Conservation (phyloP, 495 filamentous ascomycete species). For the Cenococcum geophilum region DNA sequence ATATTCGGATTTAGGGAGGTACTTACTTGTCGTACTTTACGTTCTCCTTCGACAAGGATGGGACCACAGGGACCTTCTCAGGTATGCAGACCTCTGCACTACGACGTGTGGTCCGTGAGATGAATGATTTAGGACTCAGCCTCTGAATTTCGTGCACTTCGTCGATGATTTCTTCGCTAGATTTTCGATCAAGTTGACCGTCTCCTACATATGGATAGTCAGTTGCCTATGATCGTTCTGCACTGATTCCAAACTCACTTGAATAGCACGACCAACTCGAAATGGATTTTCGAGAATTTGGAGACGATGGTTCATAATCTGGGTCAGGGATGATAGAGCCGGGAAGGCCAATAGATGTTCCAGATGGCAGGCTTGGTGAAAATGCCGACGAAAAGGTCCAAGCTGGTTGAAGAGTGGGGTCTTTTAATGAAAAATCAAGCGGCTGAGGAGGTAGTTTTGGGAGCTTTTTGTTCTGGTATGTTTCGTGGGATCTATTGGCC, state of each 20-base stretch:
- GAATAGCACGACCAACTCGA: conserved; percentile 23
- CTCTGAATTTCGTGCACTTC: conserved; percentile 27
- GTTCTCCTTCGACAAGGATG: background rate
- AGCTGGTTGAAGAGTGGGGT: conserved; percentile 21
- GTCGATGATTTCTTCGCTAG: conserved; percentile 15
- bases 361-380: conserved; percentile 22
- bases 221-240: background rate
- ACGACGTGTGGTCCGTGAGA: conserved; percentile 17
- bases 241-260: conserved; percentile 10
- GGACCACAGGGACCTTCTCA: background rate
- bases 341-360: conserved; percentile 22
- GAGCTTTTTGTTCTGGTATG: background rate
- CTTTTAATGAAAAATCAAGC: conserved; percentile 3
- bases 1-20: background rate
- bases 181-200: conserved; percentile 10
- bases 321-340: conserved; percentile 21
- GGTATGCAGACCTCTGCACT: conserved; percentile 13
- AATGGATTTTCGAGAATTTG: conserved; percentile 11
- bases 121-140: conserved; percentile 20
- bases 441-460: background rate
- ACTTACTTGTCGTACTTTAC: conserved; percentile 10
- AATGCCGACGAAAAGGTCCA: conserved; percentile 22
- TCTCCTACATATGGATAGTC: conserved; percentile 15
- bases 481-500: background rate
- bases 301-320: conserved; percentile 15